Percentiles rank a stretch among this genome's conserved stretches.
Evolutionary conservation across 768 basidiomycete genomes (phyloP).

Genomic region (Tulasnella sp.): DNA sequence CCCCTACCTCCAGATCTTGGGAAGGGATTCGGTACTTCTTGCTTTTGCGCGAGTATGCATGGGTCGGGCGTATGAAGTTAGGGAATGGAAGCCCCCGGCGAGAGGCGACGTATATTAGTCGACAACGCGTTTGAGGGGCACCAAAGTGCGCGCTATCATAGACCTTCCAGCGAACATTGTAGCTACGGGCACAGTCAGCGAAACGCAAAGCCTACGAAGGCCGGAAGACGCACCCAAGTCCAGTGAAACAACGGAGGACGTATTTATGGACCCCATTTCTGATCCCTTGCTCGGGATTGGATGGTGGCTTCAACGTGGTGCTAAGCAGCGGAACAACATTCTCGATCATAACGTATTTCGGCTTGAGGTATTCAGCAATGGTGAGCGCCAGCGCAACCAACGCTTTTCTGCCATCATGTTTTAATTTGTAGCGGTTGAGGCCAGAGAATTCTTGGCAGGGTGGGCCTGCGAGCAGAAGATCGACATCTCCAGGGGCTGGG

Average conservation of each 20-base stretch:
- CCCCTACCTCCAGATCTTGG: not conserved
- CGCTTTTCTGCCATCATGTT: constrained; percentile 1
- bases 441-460: constrained; percentile 11
- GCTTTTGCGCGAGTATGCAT: constrained; percentile 26
- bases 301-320: not conserved
- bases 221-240: constrained; percentile 42
- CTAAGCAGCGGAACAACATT: constrained; percentile 2
- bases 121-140: constrained; percentile 51
- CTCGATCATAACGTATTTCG: constrained; percentile 8
- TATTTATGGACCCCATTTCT: constrained; percentile 8
- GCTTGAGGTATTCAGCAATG: not conserved
- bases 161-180: constrained; percentile 54
- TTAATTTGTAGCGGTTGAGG: constrained; percentile 3
- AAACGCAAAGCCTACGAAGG: not conserved
- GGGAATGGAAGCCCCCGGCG: not conserved
- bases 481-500: constrained; percentile 2
- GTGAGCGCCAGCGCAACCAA: not conserved
- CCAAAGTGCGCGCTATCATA: constrained; percentile 64
- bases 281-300: not conserved
- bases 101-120: constrained; percentile 45
- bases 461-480: not conserved
- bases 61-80: not conserved
- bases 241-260: constrained; percentile 44
- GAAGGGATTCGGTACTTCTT: constrained; percentile 15
- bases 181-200: constrained; percentile 29